Conservation (phyloP, 176 grass and related monocot genomes). For the Oryza glaberrima region DNA sequence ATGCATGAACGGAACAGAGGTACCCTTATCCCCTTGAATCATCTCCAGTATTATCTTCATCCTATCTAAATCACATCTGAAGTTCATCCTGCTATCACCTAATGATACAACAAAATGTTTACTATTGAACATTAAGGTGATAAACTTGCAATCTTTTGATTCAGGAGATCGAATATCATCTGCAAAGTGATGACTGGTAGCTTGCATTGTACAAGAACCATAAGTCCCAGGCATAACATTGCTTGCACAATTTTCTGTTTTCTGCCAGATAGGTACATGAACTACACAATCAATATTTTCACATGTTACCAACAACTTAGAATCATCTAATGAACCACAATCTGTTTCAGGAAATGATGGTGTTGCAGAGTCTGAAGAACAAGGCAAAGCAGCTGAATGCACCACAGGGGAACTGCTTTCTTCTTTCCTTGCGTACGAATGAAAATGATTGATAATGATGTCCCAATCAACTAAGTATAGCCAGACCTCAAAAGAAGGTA, state of each 20-base stretch:
- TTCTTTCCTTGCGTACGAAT: constrained; percentile 51
- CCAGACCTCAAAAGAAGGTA: constrained; percentile 80
- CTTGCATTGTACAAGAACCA: constrained; percentile 35
- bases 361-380: constrained; percentile 34
- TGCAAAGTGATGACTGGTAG: constrained; percentile 1
- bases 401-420: constrained; percentile 37
- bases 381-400: constrained; percentile 36
- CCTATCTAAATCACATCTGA: constrained; percentile 77
- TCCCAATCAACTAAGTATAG: constrained; percentile 83
- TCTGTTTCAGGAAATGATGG: constrained; percentile 56
- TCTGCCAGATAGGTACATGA: constrained; percentile 75
- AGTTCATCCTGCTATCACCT: constrained; percentile 51
- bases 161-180: constrained; percentile 43
- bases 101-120: constrained; percentile 68
- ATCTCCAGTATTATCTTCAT: constrained; percentile 75
- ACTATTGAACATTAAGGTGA: constrained; percentile 71
- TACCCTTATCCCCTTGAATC: constrained; percentile 64
- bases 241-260: constrained; percentile 49
- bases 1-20: constrained; percentile 83
- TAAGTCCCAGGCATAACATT: constrained; percentile 31
- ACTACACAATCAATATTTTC: constrained; percentile 73
- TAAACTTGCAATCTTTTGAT: constrained; percentile 61
- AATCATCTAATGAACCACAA: constrained; percentile 41
- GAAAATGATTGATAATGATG: constrained; percentile 60
- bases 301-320: constrained; percentile 69